phyloP scores from a whole-genome alignment of 2,329 filamentous ascomycete species.

The Coniosporium tulheliwenetii region DNA sequence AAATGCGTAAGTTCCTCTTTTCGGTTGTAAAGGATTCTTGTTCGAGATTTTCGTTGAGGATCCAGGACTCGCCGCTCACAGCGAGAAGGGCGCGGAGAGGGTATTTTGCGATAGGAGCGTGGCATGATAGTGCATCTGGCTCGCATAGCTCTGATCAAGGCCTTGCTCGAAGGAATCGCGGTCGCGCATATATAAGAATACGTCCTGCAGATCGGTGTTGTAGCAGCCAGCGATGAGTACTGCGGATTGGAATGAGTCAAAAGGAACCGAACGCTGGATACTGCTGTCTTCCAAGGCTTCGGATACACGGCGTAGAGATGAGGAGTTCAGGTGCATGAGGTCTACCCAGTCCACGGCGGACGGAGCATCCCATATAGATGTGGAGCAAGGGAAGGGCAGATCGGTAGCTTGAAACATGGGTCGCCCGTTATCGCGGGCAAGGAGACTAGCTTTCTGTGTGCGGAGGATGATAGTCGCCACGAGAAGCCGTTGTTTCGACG shows the following conservation, averaged over 20 bases:
- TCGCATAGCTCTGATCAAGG: neutral
- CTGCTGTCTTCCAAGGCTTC: slow-evolving; percentile 5
- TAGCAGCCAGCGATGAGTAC: slow-evolving; percentile 18
- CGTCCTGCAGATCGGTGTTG: slow-evolving; percentile 6
- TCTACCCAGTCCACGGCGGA: slow-evolving; percentile 1
- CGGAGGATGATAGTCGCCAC: slow-evolving; percentile 26
- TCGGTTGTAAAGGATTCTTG: neutral
- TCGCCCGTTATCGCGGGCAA: slow-evolving; percentile 6
- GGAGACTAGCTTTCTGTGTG: slow-evolving; percentile 18
- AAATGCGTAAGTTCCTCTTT: too few species aligned
- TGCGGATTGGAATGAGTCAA: slow-evolving; percentile 19
- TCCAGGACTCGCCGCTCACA: slow-evolving; percentile 28
- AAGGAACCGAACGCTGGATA: slow-evolving; percentile 1
- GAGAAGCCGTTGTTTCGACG: slow-evolving; percentile 20
- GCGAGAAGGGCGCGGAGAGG: slow-evolving; percentile 26
- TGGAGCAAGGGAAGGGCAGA: slow-evolving; percentile 21
- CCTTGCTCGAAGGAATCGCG: neutral
- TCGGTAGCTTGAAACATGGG: slow-evolving; percentile 2
- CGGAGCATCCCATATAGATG: slow-evolving; percentile 20
- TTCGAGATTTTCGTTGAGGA: slow-evolving; percentile 25
- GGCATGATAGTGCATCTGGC: slow-evolving; percentile 13
- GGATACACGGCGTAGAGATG: slow-evolving; percentile 3
- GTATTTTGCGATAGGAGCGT: slow-evolving; percentile 20
- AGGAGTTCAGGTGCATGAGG: neutral
- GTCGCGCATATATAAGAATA: neutral